Percentiles rank a stretch among this genome's conserved stretches.
phyloP scores from a whole-genome alignment of 352 stramenopile species.

The Phytopythium helicoides region DNA sequence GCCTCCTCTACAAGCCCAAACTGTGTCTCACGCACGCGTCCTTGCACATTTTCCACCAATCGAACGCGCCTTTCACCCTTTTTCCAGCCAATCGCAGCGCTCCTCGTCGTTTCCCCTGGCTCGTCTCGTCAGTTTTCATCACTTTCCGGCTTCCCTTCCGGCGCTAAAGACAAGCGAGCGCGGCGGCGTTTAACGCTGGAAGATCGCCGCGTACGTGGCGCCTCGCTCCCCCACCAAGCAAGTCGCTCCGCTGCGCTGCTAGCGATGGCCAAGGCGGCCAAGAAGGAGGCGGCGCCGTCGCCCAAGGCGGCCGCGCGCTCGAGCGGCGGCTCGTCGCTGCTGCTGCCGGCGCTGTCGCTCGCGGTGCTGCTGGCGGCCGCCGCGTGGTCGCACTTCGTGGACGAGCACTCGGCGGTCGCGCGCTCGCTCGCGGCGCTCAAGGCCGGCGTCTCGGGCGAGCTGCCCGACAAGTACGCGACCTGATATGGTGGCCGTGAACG shows the following conservation, averaged over 20 bases:
- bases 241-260: background rate
- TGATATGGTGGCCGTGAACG: slow-evolving; percentile 42
- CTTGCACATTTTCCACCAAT: slow-evolving; percentile 4
- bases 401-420: slow-evolving; percentile 13
- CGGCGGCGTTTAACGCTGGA: background rate
- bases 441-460: background rate
- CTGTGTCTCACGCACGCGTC: too few species aligned
- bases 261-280: slow-evolving; percentile 13
- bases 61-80: slow-evolving; percentile 1
- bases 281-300: background rate
- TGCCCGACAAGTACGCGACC: slow-evolving; percentile 66
- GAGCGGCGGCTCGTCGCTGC: slow-evolving; percentile 9
- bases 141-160: background rate
- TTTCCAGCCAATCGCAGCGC: slow-evolving; percentile 14
- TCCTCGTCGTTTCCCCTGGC: background rate
- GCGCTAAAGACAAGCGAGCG: background rate
- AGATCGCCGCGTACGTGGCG: background rate
- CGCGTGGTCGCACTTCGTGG: slow-evolving; percentile 19
- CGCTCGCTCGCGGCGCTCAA: background rate
- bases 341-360: slow-evolving; percentile 23
- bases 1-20: too few species aligned
- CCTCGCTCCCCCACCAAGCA: background rate
- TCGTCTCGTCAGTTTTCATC: background rate
- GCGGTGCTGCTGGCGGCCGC: slow-evolving; percentile 18
- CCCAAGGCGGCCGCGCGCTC: slow-evolving; percentile 8